Base-by-base conservation (phyloP, 1,284 basidiomycete genomes). In the Coriolopsis trogii region DNA sequence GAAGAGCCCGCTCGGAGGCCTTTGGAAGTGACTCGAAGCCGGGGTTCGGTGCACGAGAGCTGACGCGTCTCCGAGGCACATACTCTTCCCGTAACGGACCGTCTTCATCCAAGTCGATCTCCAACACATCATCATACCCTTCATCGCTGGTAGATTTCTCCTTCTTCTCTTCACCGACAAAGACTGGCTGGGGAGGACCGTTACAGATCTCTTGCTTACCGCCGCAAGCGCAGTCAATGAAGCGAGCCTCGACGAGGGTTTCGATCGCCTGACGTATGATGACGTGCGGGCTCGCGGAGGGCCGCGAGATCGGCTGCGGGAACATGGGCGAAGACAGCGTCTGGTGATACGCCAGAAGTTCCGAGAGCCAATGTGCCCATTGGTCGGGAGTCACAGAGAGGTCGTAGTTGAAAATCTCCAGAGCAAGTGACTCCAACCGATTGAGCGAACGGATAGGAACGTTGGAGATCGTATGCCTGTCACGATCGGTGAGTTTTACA, bases 61-160 rank as follows among this genome's bases (percentile, higher is more conserved):
- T 79, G 50, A 74, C 65, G 45, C 84, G 84, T 45, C 87, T 84
- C 58, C 74, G 82, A 10, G 89, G 89, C 50, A 91, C 65, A 56
- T 91, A 91, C 63, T 91, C 89, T 64, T 89, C 85, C 46, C 88
- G 74, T 42, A 91, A 73, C 24, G 89, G 89, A 6, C 89, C 89
- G 64, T 90, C 87, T 63, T 89, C 86, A 60, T 91, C 89, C 38
- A 91, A 72, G 68, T 91, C 83, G 46, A 91, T 87, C 59, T 89
- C 87, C 46, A 81, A 64, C 1, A 77, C 74, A 51, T 85, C 83
- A 16, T 69, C 73, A 18, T 70, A 67, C 6, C 70, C 63, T 46
- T 71, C 63, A 46, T 78, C 72, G 49, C 72, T 72, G 44, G 79
- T 77, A 20, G 73, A 48, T 48, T 73, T 76, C 49, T 84, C 82